Evolutionary conservation across 192 early-diverging fungal genomes (phyloP), one percentile per base, ranked within the genome.

Genomic region (Rhizoclosmatium sp.): DNA sequence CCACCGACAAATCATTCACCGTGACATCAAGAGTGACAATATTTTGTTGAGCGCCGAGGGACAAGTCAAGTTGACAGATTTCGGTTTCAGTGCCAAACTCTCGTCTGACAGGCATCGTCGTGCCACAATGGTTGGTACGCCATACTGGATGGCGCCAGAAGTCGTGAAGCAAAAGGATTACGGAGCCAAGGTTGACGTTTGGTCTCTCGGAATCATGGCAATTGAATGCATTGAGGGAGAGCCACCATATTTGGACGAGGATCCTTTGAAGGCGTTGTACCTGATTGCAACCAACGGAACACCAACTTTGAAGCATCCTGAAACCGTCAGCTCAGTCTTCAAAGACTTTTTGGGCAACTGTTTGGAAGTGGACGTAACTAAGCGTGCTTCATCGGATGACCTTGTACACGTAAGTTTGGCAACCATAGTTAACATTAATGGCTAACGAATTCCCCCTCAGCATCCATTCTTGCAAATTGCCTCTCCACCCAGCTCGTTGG

Each of bases 281-380:
- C 75, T 90, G 46, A 88, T 90, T 82, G 96, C 96, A 1, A 98
- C 95, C 12, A 98, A 95, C 60, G 97, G 97, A 45, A 97, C 95
- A 4, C 97, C 96, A 3, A 90, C 91, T 44, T 81, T 99, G 45
- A 93, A 98, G 85, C 90, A 93, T 60, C 96, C 97, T 5, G 93
- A 95, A 65, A 89, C 90, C 74, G 82, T 97, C 77, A 93, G 92
- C 71, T 69, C 90, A 4, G 91, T 93, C 66, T 92, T 96, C 73
- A 96, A 95, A 89, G 89, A 91, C 75, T 98, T 98, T 88, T 87
- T 98, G 81, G 93, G 94, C 2, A 89, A 90, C 56, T 96, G 94
- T 81, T 83, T 98, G 83, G 95, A 94, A 80, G 96, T 98, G 31
- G 95, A 97, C 80, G 94, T 95, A 45, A 85, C 88, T 79, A 94